Base-by-base conservation (phyloP, 192 early-diverging fungal genomes). In the Backusella sp. region DNA sequence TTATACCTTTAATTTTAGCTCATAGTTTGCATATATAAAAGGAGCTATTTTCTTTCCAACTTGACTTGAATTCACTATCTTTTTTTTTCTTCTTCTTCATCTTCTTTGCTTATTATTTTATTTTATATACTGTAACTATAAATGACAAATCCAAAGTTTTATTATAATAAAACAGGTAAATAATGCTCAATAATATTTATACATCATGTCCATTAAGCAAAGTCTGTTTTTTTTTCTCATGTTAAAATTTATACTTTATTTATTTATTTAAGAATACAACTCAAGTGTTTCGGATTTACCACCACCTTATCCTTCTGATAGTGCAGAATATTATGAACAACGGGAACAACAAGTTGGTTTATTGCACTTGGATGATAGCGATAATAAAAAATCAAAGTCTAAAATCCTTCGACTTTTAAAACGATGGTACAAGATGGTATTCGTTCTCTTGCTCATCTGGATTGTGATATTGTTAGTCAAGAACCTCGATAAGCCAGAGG, bases 1-100 rank as follows among this genome's bases (percentile, higher is more conserved):
- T 46, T 70, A 30, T 70, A 70, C 26, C 37, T 70, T 37, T 70
- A 70, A 70, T 59, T 59, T 59, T 59, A 49, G 46, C 19, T 49
- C 46, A 49, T n/a, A 49, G n/a, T 59, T 59, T 26, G 53, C 53
- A 59, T 26, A 59, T 59, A 59, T 53, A 53, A 26, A 59, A 59
- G 53, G 53, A 59, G 53, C 53, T 59, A 26, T 59, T 62, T 62
- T 62, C 12, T 26, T 28, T 26, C 37, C 37, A 39, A 39, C 37
- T 39, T 62, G 9, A 4, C 26, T 62, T 62, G 2, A 14, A 62
- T 62, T 62, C 23, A 26, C 26, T 11, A 62, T 62, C 12, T 28
- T 4, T 62, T 23, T 26, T 12, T 59, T 32, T 2, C 2, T 32
- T 32, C 30, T 32, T 32, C 30, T 2, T 59, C 36, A 9, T 9